Conservation (phyloP, 1,284 basidiomycete genomes). For the Vanrija pseudolonga region DNA sequence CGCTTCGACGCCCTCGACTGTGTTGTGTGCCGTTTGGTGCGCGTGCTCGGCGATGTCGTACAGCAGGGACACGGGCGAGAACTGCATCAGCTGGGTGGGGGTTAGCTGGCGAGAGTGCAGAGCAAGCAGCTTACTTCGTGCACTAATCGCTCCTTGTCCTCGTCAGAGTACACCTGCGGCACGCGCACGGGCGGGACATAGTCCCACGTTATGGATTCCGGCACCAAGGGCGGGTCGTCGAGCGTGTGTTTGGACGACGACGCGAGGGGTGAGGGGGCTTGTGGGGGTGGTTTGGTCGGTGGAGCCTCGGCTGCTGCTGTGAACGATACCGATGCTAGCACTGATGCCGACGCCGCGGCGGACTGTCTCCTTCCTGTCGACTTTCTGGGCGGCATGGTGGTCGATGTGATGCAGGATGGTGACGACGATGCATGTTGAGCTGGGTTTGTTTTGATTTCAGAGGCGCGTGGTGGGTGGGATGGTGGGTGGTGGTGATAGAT, state of each 20-base stretch:
- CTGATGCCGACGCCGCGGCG: neutral
- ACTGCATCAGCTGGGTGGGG: constrained; percentile 37
- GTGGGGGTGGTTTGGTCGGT: neutral
- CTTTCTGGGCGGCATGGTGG: constrained; percentile 18
- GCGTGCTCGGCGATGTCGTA: constrained; percentile 41
- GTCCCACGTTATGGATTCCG: constrained; percentile 34
- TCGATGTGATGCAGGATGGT: neutral
- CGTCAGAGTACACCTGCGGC: constrained; percentile 20
- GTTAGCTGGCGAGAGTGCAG: neutral
- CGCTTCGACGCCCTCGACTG: constrained; percentile 30
- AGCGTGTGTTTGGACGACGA: constrained; percentile 29
- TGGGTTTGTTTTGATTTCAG: neutral
- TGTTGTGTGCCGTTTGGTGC: constrained; percentile 29
- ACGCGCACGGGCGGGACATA: constrained; percentile 16
- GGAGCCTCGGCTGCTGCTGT: neutral
- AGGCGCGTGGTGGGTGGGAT: too few species aligned
- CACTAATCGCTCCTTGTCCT: constrained; percentile 31
- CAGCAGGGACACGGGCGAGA: constrained; percentile 34
- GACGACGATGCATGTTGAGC: neutral
- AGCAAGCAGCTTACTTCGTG: constrained; percentile 33
- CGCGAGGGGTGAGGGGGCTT: constrained; percentile 1
- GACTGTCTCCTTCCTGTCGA: constrained; percentile 4
- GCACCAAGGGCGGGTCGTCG: constrained; percentile 27
- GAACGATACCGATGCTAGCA: neutral
- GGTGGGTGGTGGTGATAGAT: neutral